Evolutionary conservation across 2,329 filamentous ascomycete species (phyloP), one percentile per base, ranked within the genome.

Genomic region (Fusarium virguliforme): DNA sequence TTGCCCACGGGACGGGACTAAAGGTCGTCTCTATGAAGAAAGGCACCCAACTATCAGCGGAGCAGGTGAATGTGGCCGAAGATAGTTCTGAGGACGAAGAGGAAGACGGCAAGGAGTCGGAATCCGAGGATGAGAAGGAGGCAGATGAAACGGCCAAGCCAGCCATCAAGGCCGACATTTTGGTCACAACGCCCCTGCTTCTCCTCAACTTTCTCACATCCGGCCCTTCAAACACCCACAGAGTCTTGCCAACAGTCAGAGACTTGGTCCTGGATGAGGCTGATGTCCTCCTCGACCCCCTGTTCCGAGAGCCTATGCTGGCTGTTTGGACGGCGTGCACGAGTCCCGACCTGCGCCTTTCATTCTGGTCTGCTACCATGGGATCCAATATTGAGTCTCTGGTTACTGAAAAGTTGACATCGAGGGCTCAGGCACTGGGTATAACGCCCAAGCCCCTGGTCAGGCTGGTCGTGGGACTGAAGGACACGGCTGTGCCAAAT

Each of bases 291-390:
- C 88, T 99, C 10, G 95, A 98, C 75, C 91, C 93, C 15, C 85
- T 98, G 6, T 99, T 99, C 84, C 89, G 93, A 63, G 92, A 96
- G 24, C 94, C 98, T 80, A 98, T 94, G 0, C 85, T 97, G 38
- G 87, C 88, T 4, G 91, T 98, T 68, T 98, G 95, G 94, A 88
- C 89, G 43, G 89, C 92, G 4, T 95, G 95, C 79, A 90, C 85
- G 3, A 90, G 91, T 72, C 85, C 89, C 4, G 82, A 86, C n/a
- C 84, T 98, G 8, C 88, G 90, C 26, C 86, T 94, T 4, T 94
- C 92, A 9, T 90, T 97, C 66, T 99, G 95, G 94, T 98, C 96
- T 13, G 96, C 96, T 13, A 99, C 96, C 0, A 98, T 99, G 91
- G 94, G 93, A 4, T 97, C 95, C 15, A 96, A 92, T 74, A 93